These are phyloP conservation scores for Vanrija sp. DNA, from an alignment of 1,284 basidiomycete genomes.

Conservation along the genomic window DNA sequence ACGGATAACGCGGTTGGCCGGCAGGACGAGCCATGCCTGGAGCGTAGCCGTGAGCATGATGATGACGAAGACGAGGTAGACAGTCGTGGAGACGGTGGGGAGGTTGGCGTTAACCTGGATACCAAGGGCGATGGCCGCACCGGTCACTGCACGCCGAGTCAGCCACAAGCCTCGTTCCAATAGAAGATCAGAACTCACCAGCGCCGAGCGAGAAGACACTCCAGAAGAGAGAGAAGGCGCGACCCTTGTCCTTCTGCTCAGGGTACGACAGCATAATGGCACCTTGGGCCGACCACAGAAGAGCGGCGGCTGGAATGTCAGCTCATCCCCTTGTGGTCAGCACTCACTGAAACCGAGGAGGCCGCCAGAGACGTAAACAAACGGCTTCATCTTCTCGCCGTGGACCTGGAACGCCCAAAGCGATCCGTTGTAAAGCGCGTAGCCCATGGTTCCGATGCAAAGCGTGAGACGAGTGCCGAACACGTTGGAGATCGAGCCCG, in stretches of 20 bases:
- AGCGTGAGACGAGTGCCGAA: constrained; percentile 50
- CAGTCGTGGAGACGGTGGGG: constrained; percentile 30
- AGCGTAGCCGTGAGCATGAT: constrained; percentile 36
- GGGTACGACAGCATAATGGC: constrained; percentile 52
- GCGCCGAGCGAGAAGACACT: constrained; percentile 50
- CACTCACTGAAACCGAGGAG: constrained; percentile 44
- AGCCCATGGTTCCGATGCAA: constrained; percentile 45
- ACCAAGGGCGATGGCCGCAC: constrained; percentile 50
- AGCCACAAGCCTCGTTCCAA: constrained; percentile 16
- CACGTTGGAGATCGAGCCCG: constrained; percentile 17
- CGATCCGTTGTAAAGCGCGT: constrained; percentile 32
- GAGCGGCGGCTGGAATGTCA: constrained; percentile 3
- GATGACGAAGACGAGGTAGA: constrained; percentile 43
- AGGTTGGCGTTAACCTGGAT: constrained; percentile 36
- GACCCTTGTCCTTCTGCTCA: constrained; percentile 33
- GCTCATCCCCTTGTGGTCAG: constrained; percentile 44
- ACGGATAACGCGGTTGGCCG: constrained; percentile 32
- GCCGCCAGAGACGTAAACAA: constrained; percentile 50
- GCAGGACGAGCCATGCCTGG: constrained; percentile 32
- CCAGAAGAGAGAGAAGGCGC: constrained; percentile 42
- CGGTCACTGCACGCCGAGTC: constrained; percentile 50
- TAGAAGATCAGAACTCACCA: too few relatives aligned
- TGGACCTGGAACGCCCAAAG: constrained; percentile 14
- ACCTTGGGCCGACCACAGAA: constrained; percentile 47
- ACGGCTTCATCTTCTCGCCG: constrained; percentile 11